Base-by-base conservation (phyloP, 306 rosid species). In the apple (Malus domestica) region DNA sequence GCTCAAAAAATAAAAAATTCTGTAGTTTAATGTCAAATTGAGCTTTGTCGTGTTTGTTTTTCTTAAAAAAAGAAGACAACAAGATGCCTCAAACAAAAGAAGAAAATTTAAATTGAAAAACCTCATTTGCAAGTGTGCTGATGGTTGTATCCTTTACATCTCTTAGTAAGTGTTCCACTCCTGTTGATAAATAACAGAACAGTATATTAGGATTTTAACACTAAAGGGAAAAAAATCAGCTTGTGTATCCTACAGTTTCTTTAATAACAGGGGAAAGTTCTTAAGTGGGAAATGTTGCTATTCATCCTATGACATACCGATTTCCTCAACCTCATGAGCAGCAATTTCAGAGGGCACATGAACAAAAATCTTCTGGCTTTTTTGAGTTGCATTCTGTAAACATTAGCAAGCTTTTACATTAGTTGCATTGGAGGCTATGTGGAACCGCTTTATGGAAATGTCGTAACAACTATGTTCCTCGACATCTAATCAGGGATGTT, bases 61-160 rank as follows among this genome's bases (percentile, higher is more conserved):
- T 38, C 42, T 38, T 38, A 38, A 38, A 38, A 38, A 7, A 38
- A 38, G 9, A 38, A 7, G 42, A 38, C 9, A 44, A 54, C 8
- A 74, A 30, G 38, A 70, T 19, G 54, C 32, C 60, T 5, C 15
- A 63, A 58, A 49, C 7, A 44, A 72, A 4, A 29, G 42, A 40
- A 6, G 19, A 23, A 2, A 32, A 61, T 15, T 30, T 27, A 5
- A 72, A 57, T 5, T 18, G 38, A 76, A 54, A 12, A 44, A 93
- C 97, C 97, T 91, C 96, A 23, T 89, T 91, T 16, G 96, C 98
- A 80, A 93, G 97, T 44, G 96, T 91, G 73, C 98, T 91, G 72
- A 91, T 87, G 75, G 98, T 89, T 76, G 91, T 83, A 74, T 89
- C 94, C 78, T 89, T 89, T 63, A 89, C 94, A 67, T 89, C 94